These are phyloP conservation scores for Sporothrix pallida DNA, from an alignment of 2,329 filamentous ascomycete species.

Conservation along the genomic window DNA sequence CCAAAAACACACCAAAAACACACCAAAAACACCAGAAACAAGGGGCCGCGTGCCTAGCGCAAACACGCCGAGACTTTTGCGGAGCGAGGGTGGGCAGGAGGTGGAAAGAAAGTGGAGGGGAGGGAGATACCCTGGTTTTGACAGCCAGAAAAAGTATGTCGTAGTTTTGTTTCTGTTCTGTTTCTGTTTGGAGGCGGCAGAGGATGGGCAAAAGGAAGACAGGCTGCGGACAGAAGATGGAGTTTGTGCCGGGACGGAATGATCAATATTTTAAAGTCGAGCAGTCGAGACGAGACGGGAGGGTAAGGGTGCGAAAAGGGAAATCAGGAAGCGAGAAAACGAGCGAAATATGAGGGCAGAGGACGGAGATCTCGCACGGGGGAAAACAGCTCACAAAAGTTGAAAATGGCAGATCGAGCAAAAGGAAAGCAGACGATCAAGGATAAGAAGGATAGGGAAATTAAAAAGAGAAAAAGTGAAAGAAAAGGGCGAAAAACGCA, in stretches of 20 bases:
- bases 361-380: background rate
- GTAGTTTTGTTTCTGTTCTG: background rate
- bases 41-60: slow-evolving; percentile 26
- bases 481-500: background rate
- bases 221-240: background rate
- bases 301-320: background rate
- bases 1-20: too few species aligned
- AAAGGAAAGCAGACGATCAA: background rate
- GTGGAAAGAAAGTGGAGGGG: background rate
- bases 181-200: background rate
- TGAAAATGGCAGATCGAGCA: background rate
- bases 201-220: slow-evolving; percentile 2
- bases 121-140: slow-evolving; percentile 5
- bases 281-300: background rate
- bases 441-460: too few species aligned
- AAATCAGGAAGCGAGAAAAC: background rate
- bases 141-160: background rate
- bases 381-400: background rate
- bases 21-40: background rate
- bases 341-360: background rate
- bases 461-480: background rate
- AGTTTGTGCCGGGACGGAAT: slow-evolving; percentile 11
- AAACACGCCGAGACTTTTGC: slow-evolving; percentile 27
- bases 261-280: background rate
- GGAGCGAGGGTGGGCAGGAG: slow-evolving; percentile 13